Evolutionary conservation across 495 filamentous ascomycete genomes (phyloP), one percentile per base, ranked within the genome.

Genomic region (Letharia columbiana): DNA sequence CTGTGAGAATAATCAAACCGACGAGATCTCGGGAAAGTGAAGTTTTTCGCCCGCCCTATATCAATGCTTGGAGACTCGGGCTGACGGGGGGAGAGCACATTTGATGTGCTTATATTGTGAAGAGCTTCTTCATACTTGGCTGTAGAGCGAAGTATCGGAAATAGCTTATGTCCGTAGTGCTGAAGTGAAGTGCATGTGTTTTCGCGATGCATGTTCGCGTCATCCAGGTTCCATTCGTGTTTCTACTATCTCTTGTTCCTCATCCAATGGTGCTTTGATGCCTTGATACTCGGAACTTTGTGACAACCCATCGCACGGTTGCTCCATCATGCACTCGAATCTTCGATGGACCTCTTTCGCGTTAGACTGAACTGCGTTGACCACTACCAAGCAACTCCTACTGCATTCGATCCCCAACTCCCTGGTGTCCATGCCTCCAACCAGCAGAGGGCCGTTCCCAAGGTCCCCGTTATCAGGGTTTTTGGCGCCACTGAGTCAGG

Each of bases 401-500:
- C 91, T 15, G 78, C 82, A 67, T 88, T 96, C 73, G 95, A 98
- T 73, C 93, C 94, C 68, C 80, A 80, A 49, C 78, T 98, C 66
- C 86, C 86, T 49, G 76, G 70, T 65, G 82, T 79, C 63, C 78
- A 85, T 73, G 75, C 80, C 20, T 64, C 78, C 75, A 49, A 82
- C 79, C 74, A 75, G 73, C 73, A 80, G 70, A 68, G 87, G 68
- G 35, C 49, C 62, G 81, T 83, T 45, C 86, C 90, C 2, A 87
- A 82, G 63, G 86, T 98, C 12, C 95, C 94, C 2, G 86, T 98
- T 33, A 88, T 98, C 60, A 86, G 94, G 68, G 84, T 94, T 28
- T 98, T 97, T 75, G 95, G 94, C 0, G 86, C 91, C 7, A 96
- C 94, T 4, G 95, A 97, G 75, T 90, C 91, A 1, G 95, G 95